Conservation (phyloP, 228 moss, liverwort and hornwort species). For the Sphagnum fallax region DNA sequence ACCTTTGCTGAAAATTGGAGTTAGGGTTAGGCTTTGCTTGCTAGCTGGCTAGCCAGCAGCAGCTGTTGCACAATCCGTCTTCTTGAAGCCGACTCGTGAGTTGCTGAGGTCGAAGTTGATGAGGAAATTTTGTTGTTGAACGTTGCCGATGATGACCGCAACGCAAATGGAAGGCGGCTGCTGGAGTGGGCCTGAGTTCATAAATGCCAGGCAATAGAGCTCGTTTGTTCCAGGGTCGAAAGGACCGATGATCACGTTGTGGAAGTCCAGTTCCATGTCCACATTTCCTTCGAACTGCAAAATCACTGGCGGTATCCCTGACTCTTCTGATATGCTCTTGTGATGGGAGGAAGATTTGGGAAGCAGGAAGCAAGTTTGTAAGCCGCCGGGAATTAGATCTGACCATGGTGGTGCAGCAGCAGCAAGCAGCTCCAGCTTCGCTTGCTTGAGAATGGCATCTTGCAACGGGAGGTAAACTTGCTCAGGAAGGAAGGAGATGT, state of each 20-base stretch:
- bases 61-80: neutral
- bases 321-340: neutral
- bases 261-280: neutral
- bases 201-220: conserved; percentile 9
- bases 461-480: conserved; percentile 5
- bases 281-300: conserved; percentile 8
- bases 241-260: conserved; percentile 8
- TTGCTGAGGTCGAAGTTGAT: conserved; percentile 6
- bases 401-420: conserved; percentile 1
- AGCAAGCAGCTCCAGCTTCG: too few species aligned
- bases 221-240: conserved; percentile 4
- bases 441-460: conserved; percentile 2
- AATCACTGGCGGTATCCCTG: conserved; percentile 4
- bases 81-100: conserved; percentile 7
- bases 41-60: too few species aligned
- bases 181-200: conserved; percentile 1
- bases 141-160: conserved; percentile 6
- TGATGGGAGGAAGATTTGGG: neutral
- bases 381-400: neutral
- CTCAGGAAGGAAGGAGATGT: conserved; percentile 6
- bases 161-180: neutral
- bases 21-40: too few species aligned
- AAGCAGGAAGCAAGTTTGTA: conserved; percentile 6
- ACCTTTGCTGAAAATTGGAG: too few species aligned
- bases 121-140: conserved; percentile 8